Base-by-base conservation (phyloP, 2,329 filamentous ascomycete species). In the Penicillium oxalicum region DNA sequence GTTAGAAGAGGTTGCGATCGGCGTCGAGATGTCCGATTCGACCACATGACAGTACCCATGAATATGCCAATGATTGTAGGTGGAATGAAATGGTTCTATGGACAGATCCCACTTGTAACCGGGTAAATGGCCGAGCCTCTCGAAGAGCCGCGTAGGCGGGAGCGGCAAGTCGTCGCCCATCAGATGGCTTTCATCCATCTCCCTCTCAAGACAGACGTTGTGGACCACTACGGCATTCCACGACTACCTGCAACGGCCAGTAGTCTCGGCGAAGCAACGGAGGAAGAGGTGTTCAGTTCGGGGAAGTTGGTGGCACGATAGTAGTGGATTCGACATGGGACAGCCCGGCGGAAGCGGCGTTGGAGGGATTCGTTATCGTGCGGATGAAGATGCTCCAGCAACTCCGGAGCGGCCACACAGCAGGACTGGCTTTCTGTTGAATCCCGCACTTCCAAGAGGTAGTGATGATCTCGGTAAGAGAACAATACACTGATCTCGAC, bases 61-160 rank as follows among this genome's bases (percentile, higher is more conserved):
- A 59, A 86, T 77, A 67, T 87, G 83, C 89, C 91, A 97, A 73
- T 91, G 90, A 67, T 94, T 89, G 70, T 95, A 96, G 60, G 84
- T 88, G 44, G 80, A 72, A 54, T 73, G 71, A 45, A 72, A 69
- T 7, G 70, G 71, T 44, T 68, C 65, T 52, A 67, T 56, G 12
- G 79, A 76, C 57, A 87, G 84, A 67, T 90, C 85, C 87, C 87
- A 91, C 5, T 79, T 81, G 65, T 88, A 90, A 45, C 86, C 86
- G 40, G 83, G 77, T 55, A 91, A 77, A 65, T 88, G 84, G 53
- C 80, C 77, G 56, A 91, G 76, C 44, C 87, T 81, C 66, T 90
- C 85, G 59, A 84, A 86, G 45, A 91, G 78, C 60, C 83, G 81
- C 56, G 78, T 74, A 38, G 84, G 85, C 50, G 84, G 83, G 64